Evolutionary conservation across 768 basidiomycete species (phyloP).

Genomic region (Rhizopogon salebrosus): DNA sequence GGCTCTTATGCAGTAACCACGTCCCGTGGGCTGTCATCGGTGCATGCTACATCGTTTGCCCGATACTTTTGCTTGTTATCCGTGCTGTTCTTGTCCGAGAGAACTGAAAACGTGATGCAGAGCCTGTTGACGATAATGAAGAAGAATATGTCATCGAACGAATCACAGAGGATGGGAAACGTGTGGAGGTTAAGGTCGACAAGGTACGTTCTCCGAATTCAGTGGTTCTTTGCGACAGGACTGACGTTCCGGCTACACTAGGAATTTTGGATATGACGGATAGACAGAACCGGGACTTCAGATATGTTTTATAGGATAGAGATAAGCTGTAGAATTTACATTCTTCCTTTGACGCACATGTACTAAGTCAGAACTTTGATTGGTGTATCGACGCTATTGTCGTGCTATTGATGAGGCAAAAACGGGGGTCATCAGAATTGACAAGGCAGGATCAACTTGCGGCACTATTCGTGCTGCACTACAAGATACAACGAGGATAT

Average conservation of each 20-base stretch:
- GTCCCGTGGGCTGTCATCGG: conserved; percentile 71
- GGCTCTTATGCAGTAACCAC: conserved; percentile 40
- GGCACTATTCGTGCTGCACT: no score
- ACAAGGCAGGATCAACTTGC: no score
- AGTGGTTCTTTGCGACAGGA: not conserved
- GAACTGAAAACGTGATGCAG: conserved; percentile 37
- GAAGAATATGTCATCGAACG: conserved; percentile 56
- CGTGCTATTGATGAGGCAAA: no score
- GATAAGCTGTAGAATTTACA: no score
- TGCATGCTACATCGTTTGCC: conserved; percentile 49
- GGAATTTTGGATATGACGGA: conserved; percentile 77
- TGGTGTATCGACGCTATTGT: no score
- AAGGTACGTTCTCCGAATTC: conserved; percentile 36
- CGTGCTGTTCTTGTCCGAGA: conserved; percentile 39
- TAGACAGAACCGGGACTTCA: conserved; percentile 63
- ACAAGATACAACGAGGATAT: no score
- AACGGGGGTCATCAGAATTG: no score
- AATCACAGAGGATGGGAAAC: conserved; percentile 39
- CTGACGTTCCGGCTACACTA: conserved; percentile 15
- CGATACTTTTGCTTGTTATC: conserved; percentile 31
- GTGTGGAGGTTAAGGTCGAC: conserved; percentile 51
- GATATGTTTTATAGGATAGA: conserved; percentile 59
- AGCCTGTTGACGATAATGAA: conserved; percentile 45
- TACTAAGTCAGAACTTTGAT: no score
- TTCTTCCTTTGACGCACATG: no score